Evolutionary conservation across 2,329 filamentous ascomycete genomes (phyloP).

Genomic region (Colletotrichum orbiculare): DNA sequence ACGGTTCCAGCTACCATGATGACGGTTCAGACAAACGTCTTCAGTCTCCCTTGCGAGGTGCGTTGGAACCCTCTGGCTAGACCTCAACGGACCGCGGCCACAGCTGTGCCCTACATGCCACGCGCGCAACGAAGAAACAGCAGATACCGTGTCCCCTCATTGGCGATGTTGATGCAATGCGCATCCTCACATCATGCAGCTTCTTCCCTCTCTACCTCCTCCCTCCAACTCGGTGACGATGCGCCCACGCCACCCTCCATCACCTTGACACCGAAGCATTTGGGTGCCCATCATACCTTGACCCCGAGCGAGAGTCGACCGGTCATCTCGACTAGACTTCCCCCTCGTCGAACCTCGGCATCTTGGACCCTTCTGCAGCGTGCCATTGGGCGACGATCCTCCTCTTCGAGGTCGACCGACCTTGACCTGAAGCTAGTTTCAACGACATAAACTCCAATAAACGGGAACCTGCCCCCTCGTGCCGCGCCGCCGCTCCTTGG

Average conservation of each 20-base stretch:
- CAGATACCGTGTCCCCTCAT: conserved; percentile 1
- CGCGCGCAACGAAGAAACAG: background rate
- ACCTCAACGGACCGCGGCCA: background rate
- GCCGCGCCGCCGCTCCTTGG: conserved; percentile 21
- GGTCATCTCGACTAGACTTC: background rate
- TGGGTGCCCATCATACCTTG: conserved; percentile 2
- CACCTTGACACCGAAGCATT: background rate
- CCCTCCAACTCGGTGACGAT: background rate
- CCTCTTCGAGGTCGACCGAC: background rate
- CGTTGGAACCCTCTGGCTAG: background rate
- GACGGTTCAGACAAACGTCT: conserved; percentile 21
- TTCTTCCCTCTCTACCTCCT: background rate
- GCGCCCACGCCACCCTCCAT: conserved; percentile 19
- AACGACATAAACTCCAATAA: conserved; percentile 17
- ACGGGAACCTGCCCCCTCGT: background rate
- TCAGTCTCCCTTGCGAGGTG: conserved; percentile 18
- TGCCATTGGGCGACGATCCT: conserved; percentile 21
- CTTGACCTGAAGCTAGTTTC: conserved; percentile 22
- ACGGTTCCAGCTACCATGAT: conserved; percentile 6
- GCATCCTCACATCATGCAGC: conserved; percentile 10
- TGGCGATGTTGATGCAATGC: background rate
- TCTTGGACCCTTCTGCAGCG: conserved; percentile 2
- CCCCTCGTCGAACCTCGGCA: conserved; percentile 30
- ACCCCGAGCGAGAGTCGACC: background rate
- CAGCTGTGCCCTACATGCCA: conserved; percentile 3